Evolutionary conservation across 805 yeast species (phyloP), one percentile per base, ranked within the genome.

Genomic region (Hanseniaspora lachancei): DNA sequence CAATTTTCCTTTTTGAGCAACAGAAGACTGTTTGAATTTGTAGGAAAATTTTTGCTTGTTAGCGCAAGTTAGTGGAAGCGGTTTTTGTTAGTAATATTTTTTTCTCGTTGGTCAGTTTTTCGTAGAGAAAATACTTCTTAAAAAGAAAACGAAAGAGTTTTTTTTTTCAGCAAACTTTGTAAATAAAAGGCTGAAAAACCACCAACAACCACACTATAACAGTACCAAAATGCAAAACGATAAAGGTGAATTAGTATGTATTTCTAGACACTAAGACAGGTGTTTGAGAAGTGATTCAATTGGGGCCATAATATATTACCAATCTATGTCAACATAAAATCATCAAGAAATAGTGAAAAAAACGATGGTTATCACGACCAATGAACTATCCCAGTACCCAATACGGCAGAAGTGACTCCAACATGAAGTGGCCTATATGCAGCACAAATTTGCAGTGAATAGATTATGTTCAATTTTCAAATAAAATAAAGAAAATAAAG

Each of bases 191-290:
- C 29, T 18, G 4, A 12, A 24, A 9, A 48, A 54, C 51, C 35
- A 48, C 52, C 49, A 29, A 54, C 50, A 48, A 46, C 47, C 56
- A 57, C 40, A 48, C 44, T 23, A 46, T 39, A 48, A 52, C 27
- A 35, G 47, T 36, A 41, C 42, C 85, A 88, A 77, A 73, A 91
- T 91, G 98, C 97, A 91, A 85, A 91, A 93, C 98, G 97, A 93
- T 77, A 89, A 87, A 82, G 97, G 98, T 78, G 95, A 89, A 82
- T 84, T 89, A 79, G 97, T 88, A 86, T 77, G 96, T 87, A 67
- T 49, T 18, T 2, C n/a, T 10, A n/a, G 29, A 41, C 29, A 8
- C 24, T 13, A 10, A 42, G 6, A 15, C 13, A 29, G 24, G 16
- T n/a, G 24, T 18, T 38, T 29, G 16, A 29, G 9, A 41, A 41